A percentile compares a stretch with the other conserved stretches of the same genome.
Conservation (phyloP, 192 early-diverging fungal species). For the Coemansia sp. region DNA sequence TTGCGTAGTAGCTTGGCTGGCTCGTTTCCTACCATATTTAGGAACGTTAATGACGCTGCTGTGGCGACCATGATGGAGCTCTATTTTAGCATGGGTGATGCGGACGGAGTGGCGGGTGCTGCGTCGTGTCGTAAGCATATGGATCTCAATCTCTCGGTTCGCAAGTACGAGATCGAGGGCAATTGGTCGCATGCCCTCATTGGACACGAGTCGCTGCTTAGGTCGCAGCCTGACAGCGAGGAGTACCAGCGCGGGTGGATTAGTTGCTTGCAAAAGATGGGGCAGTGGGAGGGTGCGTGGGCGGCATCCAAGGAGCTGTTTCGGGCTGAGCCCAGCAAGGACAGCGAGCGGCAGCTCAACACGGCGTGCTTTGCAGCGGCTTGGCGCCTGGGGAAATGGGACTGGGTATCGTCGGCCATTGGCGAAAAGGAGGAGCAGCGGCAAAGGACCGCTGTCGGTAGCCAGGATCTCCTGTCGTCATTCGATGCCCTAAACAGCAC, state of each 20-base stretch:
- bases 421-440: background rate
- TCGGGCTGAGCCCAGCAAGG: background rate
- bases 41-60: conserved; percentile 34
- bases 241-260: conserved; percentile 47
- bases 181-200: conserved; percentile 56
- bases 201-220: conserved; percentile 53
- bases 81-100: conserved; percentile 50
- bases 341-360: conserved; percentile 24
- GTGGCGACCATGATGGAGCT: conserved; percentile 46
- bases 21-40: conserved; percentile 34
- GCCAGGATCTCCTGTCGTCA: conserved; percentile 3
- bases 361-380: conserved; percentile 50
- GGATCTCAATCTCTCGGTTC: conserved; percentile 33
- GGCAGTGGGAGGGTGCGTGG: conserved; percentile 57
- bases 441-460: background rate
- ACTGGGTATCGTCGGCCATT: conserved; percentile 31
- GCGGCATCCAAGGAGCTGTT: conserved; percentile 42
- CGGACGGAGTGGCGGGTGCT: conserved; percentile 46
- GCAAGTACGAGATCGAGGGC: conserved; percentile 54
- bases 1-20: conserved; percentile 30
- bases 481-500: conserved; percentile 43
- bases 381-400: conserved; percentile 55
- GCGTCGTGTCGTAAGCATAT: conserved; percentile 39
- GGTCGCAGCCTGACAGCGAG: conserved; percentile 33
- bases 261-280: conserved; percentile 54